Base-by-base conservation (phyloP, 768 basidiomycete species). In the Butyriboletus loyo region DNA sequence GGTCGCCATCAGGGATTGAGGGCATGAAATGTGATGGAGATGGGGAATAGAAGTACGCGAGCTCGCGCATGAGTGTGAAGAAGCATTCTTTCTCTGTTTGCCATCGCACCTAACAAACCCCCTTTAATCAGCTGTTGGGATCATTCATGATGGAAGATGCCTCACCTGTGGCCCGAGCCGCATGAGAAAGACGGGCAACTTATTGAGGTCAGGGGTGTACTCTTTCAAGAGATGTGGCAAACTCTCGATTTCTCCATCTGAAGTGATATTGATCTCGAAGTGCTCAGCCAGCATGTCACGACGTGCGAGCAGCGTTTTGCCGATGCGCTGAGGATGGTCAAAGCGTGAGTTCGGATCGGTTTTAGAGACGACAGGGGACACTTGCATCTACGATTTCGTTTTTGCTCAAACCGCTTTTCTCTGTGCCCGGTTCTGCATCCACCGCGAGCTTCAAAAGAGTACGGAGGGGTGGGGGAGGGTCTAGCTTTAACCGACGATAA, bases 261-360 rank as follows among this genome's bases (percentile, higher is more conserved):
- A 73, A 7, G 82, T 79, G 56, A 99, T 87, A 24, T 71, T 69
- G 19, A 98, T 69, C 2, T 85, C 86, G 65, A 98, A 98, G 70
- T 99, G 98, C 56, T 98, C 97, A 2, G 81, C 74, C 4, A 98
- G 75, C 95, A 99, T 98, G 4, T 86, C 87, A 9, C 87, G 78
- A 13, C 81, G 76, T 4, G 73, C 64, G 50, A 83, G 72, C 2
- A 93, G 69, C 6, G 80, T 80, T n/a, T 79, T 71, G 7, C 77
- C 67, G 40, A 93, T 91, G 31, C 77, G 76, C 91, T 92, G 55
- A 54, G 41, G 22, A 52, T 27, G 47, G 28, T 34, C 5, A 21
- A 24, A 13, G 31, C 6, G 17, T 22, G 42, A 45, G 3, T 19
- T 13, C 21, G 39, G 22, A 46, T 37, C 13, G 27, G 25, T 7